Evolutionary conservation across 768 basidiomycete species (phyloP).

Genomic region (Kwoniella pini): DNA sequence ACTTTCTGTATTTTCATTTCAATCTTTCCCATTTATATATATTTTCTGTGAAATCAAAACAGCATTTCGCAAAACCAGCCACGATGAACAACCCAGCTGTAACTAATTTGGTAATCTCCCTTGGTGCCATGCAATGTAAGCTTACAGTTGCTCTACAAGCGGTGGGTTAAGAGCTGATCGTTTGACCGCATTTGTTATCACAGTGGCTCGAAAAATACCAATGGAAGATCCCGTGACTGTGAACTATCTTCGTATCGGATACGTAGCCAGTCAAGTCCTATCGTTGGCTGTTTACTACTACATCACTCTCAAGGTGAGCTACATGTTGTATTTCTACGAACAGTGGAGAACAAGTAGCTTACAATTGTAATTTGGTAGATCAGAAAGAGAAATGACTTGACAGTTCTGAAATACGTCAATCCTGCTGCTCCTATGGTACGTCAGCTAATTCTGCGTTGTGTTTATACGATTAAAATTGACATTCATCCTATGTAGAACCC

Average conservation of each 20-base stretch:
- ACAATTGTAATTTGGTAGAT: conserved; percentile 62
- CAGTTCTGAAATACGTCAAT: conserved; percentile 94
- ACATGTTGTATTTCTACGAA: not conserved
- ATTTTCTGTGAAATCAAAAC: not conserved
- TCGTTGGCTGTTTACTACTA: conserved; percentile 78
- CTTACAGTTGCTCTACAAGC: not conserved
- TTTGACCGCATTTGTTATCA: not conserved
- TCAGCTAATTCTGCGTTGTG: conserved; percentile 15
- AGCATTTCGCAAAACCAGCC: not conserved
- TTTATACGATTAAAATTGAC: no score
- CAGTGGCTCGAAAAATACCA: conserved; percentile 86
- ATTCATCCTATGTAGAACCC: conserved; percentile 58
- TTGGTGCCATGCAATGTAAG: conserved; percentile 87
- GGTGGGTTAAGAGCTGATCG: conserved; percentile 3
- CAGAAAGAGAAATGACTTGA: conserved; percentile 92
- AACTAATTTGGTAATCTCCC: conserved; percentile 81
- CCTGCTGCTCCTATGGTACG: conserved; percentile 71
- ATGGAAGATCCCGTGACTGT: conserved; percentile 85
- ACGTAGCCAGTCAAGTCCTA: conserved; percentile 71
- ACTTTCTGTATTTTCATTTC: no score
- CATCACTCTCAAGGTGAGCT: conserved; percentile 67
- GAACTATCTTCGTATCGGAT: conserved; percentile 78
- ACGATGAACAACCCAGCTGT: conserved; percentile 56
- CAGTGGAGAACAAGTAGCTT: not conserved
- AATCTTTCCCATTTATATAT: not conserved